phyloP scores from a whole-genome alignment of 306 rosid genomes.

The Mimosa bimucronata region DNA sequence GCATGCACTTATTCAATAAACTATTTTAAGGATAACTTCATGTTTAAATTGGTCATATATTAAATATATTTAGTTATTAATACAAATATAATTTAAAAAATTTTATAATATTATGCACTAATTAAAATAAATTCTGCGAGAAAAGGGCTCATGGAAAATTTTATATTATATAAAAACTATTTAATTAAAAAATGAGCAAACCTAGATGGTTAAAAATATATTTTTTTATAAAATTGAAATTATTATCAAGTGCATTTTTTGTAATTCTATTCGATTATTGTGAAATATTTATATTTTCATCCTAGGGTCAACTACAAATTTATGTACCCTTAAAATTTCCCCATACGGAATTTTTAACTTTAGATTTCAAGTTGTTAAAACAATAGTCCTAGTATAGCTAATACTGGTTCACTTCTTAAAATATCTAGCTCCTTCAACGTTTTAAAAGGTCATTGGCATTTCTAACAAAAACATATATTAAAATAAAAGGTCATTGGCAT shows the following conservation, averaged over 20 bases:
- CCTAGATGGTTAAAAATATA: not conserved
- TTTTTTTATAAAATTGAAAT: not conserved
- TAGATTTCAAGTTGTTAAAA: not conserved
- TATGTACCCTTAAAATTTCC: not conserved
- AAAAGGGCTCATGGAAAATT: not conserved
- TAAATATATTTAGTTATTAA: no score
- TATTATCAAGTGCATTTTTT: not conserved
- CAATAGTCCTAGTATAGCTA: not conserved
- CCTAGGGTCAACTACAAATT: not conserved
- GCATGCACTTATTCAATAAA: no score
- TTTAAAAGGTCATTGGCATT: not conserved
- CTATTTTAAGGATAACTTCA: no score
- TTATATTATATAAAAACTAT: not conserved
- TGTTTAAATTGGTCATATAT: no score
- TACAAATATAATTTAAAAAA: no score
- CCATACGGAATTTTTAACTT: not conserved
- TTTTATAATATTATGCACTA: no score
- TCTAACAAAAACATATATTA: no score
- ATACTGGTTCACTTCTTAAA: not conserved
- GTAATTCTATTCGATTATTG: not conserved
- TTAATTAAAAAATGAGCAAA: not conserved
- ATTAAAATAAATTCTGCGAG: not conserved
- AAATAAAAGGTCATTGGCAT: not conserved
- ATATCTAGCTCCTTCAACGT: not conserved
- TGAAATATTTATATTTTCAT: not conserved